Evolutionary conservation across 2,329 filamentous ascomycete genomes (phyloP), one percentile per base, ranked within the genome.

Genomic region (Epichloe sp.): DNA sequence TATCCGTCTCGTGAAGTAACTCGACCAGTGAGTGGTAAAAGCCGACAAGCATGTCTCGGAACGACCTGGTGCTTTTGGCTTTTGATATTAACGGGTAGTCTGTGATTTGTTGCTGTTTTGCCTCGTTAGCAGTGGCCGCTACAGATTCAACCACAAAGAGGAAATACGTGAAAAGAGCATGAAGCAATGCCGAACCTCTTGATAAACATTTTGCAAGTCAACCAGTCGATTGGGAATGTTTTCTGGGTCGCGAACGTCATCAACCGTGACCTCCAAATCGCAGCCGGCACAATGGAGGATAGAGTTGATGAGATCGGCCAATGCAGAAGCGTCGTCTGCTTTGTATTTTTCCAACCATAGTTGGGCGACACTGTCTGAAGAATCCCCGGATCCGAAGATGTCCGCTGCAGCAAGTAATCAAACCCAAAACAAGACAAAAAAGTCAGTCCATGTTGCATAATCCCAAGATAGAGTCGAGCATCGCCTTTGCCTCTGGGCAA

Each of bases 71-170:
- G 52, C 81, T 82, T 65, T 86, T 91, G 40, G 83, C 78, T 68
- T 83, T 90, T 15, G 88, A 86, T 53, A 95, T 86, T 44, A 98
- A 78, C 40, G 93, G 93, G 62, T 98, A 98, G 47, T 97, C 93
- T 35, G 86, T 85, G 47, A 91, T 84, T 63, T 86, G 81, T 75
- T 85, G 78, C 73, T 83, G 54, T 46, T 11, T 5, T 47, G 17
- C 34, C 8, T 34, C 57, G 47, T 72, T 54, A 72, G 64, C 47
- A 36, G 2, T n/a, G 26, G 31, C 31, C 38, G 11, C n/a, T 15
- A 7, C 14, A 3, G 7, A 15, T 15, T 15, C 15, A 31, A 19
- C 5, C 11, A 15, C 14, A 15, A 35, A 15, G n/a, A 37, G 10
- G 15, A 10, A 5, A 23, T 36, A 5, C 42, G 14, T 23, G 43